A percentile compares a stretch with the other conserved stretches of the same genome.
These are phyloP conservation scores for Thermochaetoides thermophila DNA, from an alignment of 495 filamentous ascomycete genomes.

Conservation along the genomic window DNA sequence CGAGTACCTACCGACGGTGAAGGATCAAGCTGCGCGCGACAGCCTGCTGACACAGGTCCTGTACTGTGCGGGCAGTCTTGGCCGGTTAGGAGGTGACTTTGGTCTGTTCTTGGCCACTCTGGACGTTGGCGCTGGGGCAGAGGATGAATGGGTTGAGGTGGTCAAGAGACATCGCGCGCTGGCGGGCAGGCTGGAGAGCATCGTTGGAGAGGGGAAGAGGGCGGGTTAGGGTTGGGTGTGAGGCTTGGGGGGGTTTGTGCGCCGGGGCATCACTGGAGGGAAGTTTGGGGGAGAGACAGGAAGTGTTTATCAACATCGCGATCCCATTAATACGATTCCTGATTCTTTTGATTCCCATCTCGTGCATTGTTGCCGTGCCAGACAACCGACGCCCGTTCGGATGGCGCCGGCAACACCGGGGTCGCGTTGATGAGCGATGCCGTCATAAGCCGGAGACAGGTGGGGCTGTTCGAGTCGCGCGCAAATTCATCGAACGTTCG, in stretches of 20 bases:
- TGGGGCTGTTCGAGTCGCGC: too few species aligned
- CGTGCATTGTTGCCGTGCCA: not conserved
- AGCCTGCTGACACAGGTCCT: conserved; percentile 86
- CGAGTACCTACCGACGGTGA: conserved; percentile 68
- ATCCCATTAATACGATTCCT: too few species aligned
- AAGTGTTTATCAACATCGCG: too few species aligned
- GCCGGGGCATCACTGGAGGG: too few species aligned
- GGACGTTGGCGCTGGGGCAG: conserved; percentile 38
- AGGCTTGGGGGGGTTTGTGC: not conserved
- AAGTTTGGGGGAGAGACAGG: too few species aligned
- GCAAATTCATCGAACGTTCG: conserved; percentile 1
- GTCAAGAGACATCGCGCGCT: conserved; percentile 80
- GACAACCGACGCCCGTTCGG: conserved; percentile 4
- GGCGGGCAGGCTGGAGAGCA: conserved; percentile 72
- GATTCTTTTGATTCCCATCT: not conserved
- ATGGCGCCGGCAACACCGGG: conserved; percentile 7
- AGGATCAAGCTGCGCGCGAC: conserved; percentile 63
- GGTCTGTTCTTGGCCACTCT: conserved; percentile 64
- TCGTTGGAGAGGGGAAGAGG: conserved; percentile 41
- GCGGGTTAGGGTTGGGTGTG: not conserved
- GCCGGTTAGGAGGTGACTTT: conserved; percentile 85
- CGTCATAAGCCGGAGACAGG: conserved; percentile 9
- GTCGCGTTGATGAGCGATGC: conserved; percentile 3
- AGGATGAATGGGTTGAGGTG: conserved; percentile 79
- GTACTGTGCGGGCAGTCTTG: conserved; percentile 89